These are phyloP conservation scores for Coniochaeta sp. DNA, from an alignment of 2,329 filamentous ascomycete species.

Conservation along the genomic window DNA sequence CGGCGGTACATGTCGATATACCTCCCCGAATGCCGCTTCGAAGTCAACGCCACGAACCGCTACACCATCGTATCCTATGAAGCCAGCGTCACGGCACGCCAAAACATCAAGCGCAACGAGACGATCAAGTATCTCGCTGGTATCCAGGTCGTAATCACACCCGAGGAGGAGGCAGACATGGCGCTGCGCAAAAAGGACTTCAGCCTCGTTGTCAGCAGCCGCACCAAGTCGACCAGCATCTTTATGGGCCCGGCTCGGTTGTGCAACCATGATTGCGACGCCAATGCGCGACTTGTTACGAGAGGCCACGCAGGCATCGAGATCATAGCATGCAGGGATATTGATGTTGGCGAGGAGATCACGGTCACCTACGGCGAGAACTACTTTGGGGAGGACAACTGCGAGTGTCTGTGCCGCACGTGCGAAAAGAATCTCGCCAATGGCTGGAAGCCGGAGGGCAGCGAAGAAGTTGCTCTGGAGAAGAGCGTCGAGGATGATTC, in stretches of 20 bases:
- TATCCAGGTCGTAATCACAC: conserved; percentile 86
- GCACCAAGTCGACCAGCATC: conserved; percentile 82
- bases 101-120: conserved; percentile 72
- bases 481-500: conserved; percentile 47
- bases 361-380: conserved; percentile 94
- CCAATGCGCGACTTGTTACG: conserved; percentile 83
- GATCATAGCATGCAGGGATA: conserved; percentile 76
- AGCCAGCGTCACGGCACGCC: conserved; percentile 77
- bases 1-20: conserved; percentile 91
- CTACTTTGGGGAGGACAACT: conserved; percentile 93
- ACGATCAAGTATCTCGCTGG: conserved; percentile 86
- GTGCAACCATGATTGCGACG: conserved; percentile 93
- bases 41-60: conserved; percentile 84
- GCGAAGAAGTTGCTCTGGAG: conserved; percentile 32
- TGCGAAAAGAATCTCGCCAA: conserved; percentile 73
- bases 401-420: conserved; percentile 85
- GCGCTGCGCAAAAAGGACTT: conserved; percentile 84
- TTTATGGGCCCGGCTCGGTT: conserved; percentile 95
- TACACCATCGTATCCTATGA: conserved; percentile 91
- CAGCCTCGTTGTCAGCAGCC: conserved; percentile 89
- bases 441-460: conserved; percentile 65
- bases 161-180: conserved; percentile 80
- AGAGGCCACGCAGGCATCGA: conserved; percentile 82
- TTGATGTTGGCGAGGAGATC: conserved; percentile 85
- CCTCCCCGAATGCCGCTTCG: conserved; percentile 87